Base-by-base conservation (phyloP, 768 basidiomycete genomes). In the Phlebiopsis flavidoalba region DNA sequence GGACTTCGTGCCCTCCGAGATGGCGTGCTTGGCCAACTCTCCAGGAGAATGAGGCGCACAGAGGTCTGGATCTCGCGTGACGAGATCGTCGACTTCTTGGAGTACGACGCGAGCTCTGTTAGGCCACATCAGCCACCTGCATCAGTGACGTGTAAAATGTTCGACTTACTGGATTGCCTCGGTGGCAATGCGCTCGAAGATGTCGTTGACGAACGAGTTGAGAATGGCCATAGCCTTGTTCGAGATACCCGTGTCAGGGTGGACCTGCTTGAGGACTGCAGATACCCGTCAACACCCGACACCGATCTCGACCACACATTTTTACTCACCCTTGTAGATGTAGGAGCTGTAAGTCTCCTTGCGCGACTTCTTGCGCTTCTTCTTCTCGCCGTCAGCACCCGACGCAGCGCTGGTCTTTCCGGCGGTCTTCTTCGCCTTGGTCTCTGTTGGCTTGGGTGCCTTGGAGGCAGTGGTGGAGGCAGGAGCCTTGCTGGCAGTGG, bases 211-310 rank as follows among this genome's bases (percentile, higher is more conserved):
- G 71, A 91, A 91, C 0, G 89, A 90, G 79, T 91, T 88, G 65
- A 89, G 77, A 72, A 91, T 90, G 56, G 88, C 85, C 87, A 90
- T 88, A 11, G 86, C 86, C 77, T 92, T 91, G 85, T 89, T 92
- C 57, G 90, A 92, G 78, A 93, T 92, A 86, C 91, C 92, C 63
- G 91, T 93, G 75, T 93, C 92, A 63, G 92, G 92, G 81, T 93
- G 92, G 61, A 93, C 92, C 77, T 93, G 91, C 80, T 91, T 92
- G 72, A 93, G 80, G 68, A 92, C 91, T 88, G 1, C 50, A 67
- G 70, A 33, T 67, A 52, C 1, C 36, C 21, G 21, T 47, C 50
- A 35, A 35, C 37, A 45, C 19, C 24, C 12, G 50, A 47, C 45
- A 5, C 10, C 22, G 3, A 50, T 6, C 31, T 22, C 24, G 12